Percentiles rank a stretch among this genome's conserved stretches.
Conservation (phyloP, 768 basidiomycete species). For the Amanita muscaria region DNA sequence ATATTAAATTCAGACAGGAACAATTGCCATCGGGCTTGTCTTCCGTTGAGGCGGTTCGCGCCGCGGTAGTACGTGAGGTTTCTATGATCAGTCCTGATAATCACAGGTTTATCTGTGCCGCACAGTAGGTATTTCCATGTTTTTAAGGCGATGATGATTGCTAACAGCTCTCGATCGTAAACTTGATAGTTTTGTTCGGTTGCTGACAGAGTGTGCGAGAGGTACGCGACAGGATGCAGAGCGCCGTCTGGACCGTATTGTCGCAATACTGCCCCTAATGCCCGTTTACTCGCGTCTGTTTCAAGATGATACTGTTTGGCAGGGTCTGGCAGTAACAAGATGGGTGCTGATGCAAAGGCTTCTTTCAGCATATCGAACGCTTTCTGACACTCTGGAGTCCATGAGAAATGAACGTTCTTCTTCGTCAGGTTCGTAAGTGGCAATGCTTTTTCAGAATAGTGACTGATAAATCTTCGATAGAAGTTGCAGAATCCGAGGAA, state of each 20-base stretch:
- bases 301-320: constrained; percentile 19
- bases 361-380: constrained; percentile 24
- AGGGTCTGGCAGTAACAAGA: constrained; percentile 16
- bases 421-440: constrained; percentile 20
- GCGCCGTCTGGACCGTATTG: constrained; percentile 19
- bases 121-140: no score
- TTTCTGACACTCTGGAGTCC: constrained; percentile 14
- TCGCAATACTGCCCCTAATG: constrained; percentile 23
- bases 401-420: constrained; percentile 20
- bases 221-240: constrained; percentile 28
- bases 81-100: no score
- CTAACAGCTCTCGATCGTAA: no score
- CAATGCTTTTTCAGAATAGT: constrained; percentile 21
- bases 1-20: constrained; percentile 3
- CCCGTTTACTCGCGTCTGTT: constrained; percentile 23
- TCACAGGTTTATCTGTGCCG: no score
- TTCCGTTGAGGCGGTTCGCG: constrained; percentile 1
- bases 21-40: neutral
- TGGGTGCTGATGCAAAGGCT: constrained; percentile 16
- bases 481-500: constrained; percentile 38
- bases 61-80: neutral
- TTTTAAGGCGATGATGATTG: no score
- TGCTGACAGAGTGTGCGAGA: constrained; percentile 15
- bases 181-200: no score
- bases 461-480: constrained; percentile 25